These are phyloP conservation scores for Ampelocalamus luodianensis DNA, from an alignment of 176 grass and related monocot genomes.

Conservation along the genomic window DNA sequence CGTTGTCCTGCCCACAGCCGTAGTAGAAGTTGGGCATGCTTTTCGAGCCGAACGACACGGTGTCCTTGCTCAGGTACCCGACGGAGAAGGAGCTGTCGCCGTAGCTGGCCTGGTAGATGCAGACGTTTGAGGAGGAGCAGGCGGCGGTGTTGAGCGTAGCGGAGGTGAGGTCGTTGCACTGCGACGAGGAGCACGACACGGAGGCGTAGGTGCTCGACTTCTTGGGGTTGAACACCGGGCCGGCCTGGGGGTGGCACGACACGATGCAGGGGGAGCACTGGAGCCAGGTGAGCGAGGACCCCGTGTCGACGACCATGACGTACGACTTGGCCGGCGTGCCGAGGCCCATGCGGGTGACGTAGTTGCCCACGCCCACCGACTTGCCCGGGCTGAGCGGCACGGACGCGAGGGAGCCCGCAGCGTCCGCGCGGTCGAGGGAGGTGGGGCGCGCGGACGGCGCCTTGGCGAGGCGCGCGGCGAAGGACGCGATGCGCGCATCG, in stretches of 20 bases:
- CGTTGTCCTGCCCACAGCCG: conserved; percentile 88
- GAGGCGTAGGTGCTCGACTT: conserved; percentile 65
- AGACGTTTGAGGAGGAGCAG: conserved; percentile 67
- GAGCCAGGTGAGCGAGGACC: conserved; percentile 78
- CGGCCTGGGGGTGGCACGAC: conserved; percentile 69
- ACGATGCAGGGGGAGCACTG: conserved; percentile 75
- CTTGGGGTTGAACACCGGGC: conserved; percentile 66
- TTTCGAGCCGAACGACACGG: conserved; percentile 58
- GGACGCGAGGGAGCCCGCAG: conserved; percentile 48
- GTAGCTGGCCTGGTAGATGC: conserved; percentile 87
- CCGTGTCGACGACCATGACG: conserved; percentile 80
- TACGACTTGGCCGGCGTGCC: conserved; percentile 65
- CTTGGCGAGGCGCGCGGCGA: conserved; percentile 65
- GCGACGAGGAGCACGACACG: conserved; percentile 56
- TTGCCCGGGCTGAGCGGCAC: conserved; percentile 67
- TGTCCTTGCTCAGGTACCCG: conserved; percentile 82
- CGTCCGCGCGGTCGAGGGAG: conserved; percentile 16
- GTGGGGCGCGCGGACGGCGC: conserved; percentile 47
- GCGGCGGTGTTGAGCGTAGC: conserved; percentile 69
- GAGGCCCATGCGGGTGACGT: conserved; percentile 70
- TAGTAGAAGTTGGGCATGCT: conserved; percentile 70
- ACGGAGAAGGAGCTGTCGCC: conserved; percentile 87
- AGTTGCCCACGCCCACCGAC: conserved; percentile 74
- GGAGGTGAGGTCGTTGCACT: conserved; percentile 61
- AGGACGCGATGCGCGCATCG: conserved; percentile 55